Conservation (phyloP, 2,329 filamentous ascomycete genomes). For the Chaetomium globosum region DNA sequence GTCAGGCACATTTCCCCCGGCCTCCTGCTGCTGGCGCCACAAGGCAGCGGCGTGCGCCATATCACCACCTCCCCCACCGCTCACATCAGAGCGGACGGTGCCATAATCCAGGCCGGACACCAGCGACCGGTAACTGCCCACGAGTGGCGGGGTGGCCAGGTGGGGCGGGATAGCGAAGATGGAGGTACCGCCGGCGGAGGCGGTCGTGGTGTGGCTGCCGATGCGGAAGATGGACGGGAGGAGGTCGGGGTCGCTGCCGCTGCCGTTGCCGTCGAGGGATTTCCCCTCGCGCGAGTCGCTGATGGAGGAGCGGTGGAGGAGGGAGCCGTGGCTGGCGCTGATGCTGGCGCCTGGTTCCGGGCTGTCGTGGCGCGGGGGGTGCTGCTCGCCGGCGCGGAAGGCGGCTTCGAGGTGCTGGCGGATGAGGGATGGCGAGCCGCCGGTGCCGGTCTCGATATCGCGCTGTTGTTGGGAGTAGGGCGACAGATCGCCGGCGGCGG, state of each 20-base stretch:
- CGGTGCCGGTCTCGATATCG: constrained; percentile 44
- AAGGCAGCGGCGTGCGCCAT: constrained; percentile 56
- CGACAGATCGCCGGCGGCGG: constrained; percentile 40
- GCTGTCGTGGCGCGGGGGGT: constrained; percentile 36
- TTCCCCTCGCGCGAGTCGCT: constrained; percentile 51
- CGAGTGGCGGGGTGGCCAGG: constrained; percentile 68
- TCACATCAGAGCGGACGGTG: constrained; percentile 51
- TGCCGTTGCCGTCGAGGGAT: constrained; percentile 44
- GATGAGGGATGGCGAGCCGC: constrained; percentile 48
- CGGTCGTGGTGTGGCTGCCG: constrained; percentile 39
- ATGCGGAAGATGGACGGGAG: constrained; percentile 36
- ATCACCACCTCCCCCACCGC: constrained; percentile 46
- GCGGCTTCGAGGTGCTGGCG: constrained; percentile 55
- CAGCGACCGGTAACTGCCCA: constrained; percentile 68
- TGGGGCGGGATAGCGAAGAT: constrained; percentile 63
- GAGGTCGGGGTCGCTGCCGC: constrained; percentile 20
- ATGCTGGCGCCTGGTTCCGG: constrained; percentile 36
- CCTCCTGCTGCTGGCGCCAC: constrained; percentile 58
- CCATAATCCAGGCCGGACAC: constrained; percentile 53
- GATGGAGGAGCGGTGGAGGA: constrained; percentile 24
- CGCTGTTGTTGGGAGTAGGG: constrained; percentile 41
- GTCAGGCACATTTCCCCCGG: constrained; percentile 51
- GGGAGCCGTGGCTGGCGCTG: not conserved
- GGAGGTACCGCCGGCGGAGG: constrained; percentile 44
- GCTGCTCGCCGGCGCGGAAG: constrained; percentile 36